These are phyloP conservation scores for Sphaerulina musiva DNA, from an alignment of 2,329 filamentous ascomycete genomes.

Conservation along the genomic window DNA sequence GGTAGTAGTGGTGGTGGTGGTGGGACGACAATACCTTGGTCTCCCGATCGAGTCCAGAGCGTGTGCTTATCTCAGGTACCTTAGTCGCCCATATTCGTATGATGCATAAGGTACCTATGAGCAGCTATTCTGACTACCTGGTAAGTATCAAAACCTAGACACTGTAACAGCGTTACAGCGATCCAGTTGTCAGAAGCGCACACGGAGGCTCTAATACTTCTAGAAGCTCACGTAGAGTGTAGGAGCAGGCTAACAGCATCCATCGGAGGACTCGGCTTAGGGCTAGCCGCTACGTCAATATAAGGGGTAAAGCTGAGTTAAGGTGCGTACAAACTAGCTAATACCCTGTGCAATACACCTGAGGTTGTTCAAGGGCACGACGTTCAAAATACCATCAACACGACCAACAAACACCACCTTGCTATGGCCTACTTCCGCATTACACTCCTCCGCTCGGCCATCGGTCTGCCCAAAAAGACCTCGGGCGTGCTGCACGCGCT, in stretches of 20 bases:
- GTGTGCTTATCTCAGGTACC: background rate
- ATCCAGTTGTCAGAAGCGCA: too few relatives aligned
- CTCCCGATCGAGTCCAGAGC: background rate
- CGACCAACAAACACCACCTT: constrained; percentile 2
- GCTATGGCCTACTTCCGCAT: constrained; percentile 66
- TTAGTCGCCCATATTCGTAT: background rate
- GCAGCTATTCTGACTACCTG: background rate
- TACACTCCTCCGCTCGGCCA: constrained; percentile 80
- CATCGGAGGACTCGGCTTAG: too few relatives aligned
- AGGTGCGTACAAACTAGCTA: too few relatives aligned
- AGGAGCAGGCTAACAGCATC: too few relatives aligned
- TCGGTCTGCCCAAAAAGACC: constrained; percentile 72
- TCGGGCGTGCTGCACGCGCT: constrained; percentile 77
- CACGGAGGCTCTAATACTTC: too few relatives aligned
- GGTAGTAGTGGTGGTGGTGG: background rate
- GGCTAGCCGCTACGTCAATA: too few relatives aligned
- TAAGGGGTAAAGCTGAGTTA: too few relatives aligned
- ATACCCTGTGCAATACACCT: background rate
- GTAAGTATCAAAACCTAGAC: too few relatives aligned
- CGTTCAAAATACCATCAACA: background rate
- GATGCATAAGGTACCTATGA: background rate
- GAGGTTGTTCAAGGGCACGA: constrained; percentile 1
- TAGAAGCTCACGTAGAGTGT: too few relatives aligned
- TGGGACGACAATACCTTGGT: background rate
- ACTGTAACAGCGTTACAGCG: too few relatives aligned